Evolutionary conservation across 805 yeast genomes (phyloP), one percentile per base, ranked within the genome.

Genomic region (Wickerhamomyces subpelliculosus): DNA sequence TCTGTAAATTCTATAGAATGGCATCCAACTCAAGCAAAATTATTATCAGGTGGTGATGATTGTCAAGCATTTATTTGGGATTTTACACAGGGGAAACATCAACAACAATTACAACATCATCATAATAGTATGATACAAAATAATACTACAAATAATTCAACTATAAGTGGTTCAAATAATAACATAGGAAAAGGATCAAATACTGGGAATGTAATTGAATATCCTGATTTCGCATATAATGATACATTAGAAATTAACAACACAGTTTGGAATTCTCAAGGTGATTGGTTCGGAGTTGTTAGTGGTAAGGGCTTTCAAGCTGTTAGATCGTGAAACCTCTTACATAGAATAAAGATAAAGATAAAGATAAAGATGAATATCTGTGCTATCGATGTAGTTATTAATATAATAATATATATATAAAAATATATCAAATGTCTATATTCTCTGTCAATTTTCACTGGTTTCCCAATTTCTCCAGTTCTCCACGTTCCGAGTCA

Each of bases 261-360:
- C 51, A 78, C 81, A 12, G 67, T 80, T 32, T 87, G 96, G 95
- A 68, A 70, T 37, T 70, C 72, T 8, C 58, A 62, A 18, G 95
- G 90, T 12, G 80, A 79, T 45, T 87, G 95, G 94, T 67, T 86
- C 46, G 96, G 94, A 4, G 75, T 76, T 23, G 61, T 62, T 4
- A 47, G 60, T 33, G 65, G 66, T 11, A 64, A 62, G 32, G 59
- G 55, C 3, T 54, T 64, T 35, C 64, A 63, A 36, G 62, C 58
- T 33, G 61, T 64, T 11, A 58, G 47, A n/a, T n/a, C n/a, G n/a
- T n/a, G n/a, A n/a, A n/a, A n/a, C n/a, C n/a, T n/a, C n/a, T n/a
- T n/a, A n/a, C n/a, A n/a, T n/a, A n/a, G n/a, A n/a, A n/a, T n/a
- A n/a, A n/a, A n/a, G n/a, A n/a, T n/a, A n/a, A n/a, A n/a, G n/a